Evolutionary conservation across 768 basidiomycete genomes (phyloP), one percentile per base, ranked within the genome.

Genomic region (Tulasnella sp.): DNA sequence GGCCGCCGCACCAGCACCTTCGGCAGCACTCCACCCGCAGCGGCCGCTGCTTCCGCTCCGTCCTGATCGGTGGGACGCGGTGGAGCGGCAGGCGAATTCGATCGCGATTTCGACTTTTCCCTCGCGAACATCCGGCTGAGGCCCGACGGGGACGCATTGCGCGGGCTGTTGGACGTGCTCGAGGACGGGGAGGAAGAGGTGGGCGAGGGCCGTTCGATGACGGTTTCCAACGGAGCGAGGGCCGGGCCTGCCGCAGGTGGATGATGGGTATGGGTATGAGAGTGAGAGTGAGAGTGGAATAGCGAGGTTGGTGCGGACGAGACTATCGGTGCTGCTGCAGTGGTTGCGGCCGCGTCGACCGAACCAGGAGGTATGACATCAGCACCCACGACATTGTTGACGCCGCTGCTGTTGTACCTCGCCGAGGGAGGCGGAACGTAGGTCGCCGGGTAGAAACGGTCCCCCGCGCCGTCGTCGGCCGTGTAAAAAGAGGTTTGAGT

Each of bases 111-210:
- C 50, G 44, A 73, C 50, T 75, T 80, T 46, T 78, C 77, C 44
- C 79, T 46, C 20, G 79, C 79, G 14, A 80, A 50, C 72, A 80
- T 46, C 28, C 72, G 72, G n/a, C 37, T 34, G 44, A 80, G 69
- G 24, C 79, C 79, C 6, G 79, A 80, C 11, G 79, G 79, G 24
- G 77, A 78, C 0, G 50, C 77, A 64, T 78, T 69, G 64, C 64
- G 64, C 9, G 64, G 64, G 28, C 64, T 69, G 64, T 69, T 69
- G 28, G 64, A 69, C n/a, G 64, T 69, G 31, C 31, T 37, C 31
- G 64, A 69, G 16, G 64, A 69, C 12, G 31, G 64, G 34, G 64
- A 69, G 18, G 64, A 31, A 6, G 64, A 69, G 4, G 64, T 69
- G 31, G 64, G 64, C 12, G 64, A 69, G 31, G 64, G 64, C 0